Evolutionary conservation across 768 basidiomycete genomes (phyloP).

Genomic region (Psilocybe sp.): DNA sequence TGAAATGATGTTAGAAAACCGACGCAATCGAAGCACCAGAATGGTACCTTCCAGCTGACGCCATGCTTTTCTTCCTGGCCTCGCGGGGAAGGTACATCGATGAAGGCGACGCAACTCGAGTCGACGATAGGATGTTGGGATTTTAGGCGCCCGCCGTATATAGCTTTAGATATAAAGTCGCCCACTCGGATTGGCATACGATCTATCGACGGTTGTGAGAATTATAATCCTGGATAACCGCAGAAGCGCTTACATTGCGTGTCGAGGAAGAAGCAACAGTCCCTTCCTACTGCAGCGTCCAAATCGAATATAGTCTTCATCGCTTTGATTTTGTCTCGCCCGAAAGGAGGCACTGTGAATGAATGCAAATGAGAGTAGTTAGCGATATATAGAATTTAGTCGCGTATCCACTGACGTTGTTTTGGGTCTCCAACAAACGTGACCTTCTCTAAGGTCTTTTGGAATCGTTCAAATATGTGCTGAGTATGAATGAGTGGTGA

Average conservation of each 20-base stretch:
- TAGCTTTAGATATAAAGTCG: slow-evolving; percentile 43
- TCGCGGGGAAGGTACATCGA: slow-evolving; percentile 31
- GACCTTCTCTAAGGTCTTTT: slow-evolving; percentile 33
- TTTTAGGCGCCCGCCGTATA: slow-evolving; percentile 38
- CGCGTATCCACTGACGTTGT: slow-evolving; percentile 37
- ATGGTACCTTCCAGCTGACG: slow-evolving; percentile 42
- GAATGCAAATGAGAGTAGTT: background rate
- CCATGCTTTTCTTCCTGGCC: slow-evolving; percentile 35
- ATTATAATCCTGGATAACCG: too few species aligned
- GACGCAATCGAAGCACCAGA: background rate
- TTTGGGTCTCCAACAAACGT: slow-evolving; percentile 55
- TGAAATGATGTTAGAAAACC: background rate
- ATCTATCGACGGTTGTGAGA: slow-evolving; percentile 29
- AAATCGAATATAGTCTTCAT: slow-evolving; percentile 48
- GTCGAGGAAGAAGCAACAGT: slow-evolving; percentile 36
- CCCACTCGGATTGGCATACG: slow-evolving; percentile 49
- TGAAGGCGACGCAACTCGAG: slow-evolving; percentile 38
- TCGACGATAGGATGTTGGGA: slow-evolving; percentile 33
- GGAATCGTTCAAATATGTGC: slow-evolving; percentile 43
- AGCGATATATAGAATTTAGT: background rate
- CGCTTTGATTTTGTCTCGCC: slow-evolving; percentile 33
- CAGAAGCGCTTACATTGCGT: slow-evolving; percentile 48
- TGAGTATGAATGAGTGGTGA: too few species aligned
- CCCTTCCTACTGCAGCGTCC: slow-evolving; percentile 27
- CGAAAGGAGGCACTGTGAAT: slow-evolving; percentile 55